These are phyloP conservation scores for Cercis canadensis DNA, from an alignment of 306 rosid genomes.

Conservation along the genomic window DNA sequence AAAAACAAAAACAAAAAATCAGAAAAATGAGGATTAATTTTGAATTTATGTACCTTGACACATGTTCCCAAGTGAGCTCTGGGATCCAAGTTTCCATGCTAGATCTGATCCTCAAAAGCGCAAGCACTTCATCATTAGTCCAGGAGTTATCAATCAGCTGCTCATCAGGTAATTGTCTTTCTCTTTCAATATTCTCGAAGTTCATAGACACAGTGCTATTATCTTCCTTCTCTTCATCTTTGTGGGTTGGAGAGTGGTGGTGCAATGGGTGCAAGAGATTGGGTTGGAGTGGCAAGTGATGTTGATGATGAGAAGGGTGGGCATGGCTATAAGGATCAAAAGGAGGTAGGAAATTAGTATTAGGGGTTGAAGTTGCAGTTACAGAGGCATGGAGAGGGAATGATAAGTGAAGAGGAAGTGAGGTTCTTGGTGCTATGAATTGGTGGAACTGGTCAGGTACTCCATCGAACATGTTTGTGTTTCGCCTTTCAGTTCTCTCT, in stretches of 20 bases:
- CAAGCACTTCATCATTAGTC: conserved; percentile 72
- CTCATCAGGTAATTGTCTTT: conserved; percentile 22
- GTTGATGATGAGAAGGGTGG: background rate
- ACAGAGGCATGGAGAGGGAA: conserved; percentile 55
- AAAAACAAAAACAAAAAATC: no score
- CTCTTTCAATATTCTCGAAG: conserved; percentile 45
- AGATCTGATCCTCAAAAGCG: conserved; percentile 87
- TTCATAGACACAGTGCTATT: conserved; percentile 31
- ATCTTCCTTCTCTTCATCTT: conserved; percentile 35
- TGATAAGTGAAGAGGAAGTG: conserved; percentile 64
- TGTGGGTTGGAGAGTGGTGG: conserved; percentile 36
- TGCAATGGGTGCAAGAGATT: conserved; percentile 51
- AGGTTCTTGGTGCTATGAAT: conserved; percentile 69
- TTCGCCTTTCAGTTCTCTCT: conserved; percentile 29
- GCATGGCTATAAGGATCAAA: conserved; percentile 40
- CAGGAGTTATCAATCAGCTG: conserved; percentile 49
- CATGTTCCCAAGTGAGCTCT: conserved; percentile 84
- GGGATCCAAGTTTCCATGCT: conserved; percentile 76
- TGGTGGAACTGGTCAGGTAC: conserved; percentile 89
- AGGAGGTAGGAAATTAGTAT: conserved; percentile 30
- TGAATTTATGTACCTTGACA: conserved; percentile 64
- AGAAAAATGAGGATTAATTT: background rate
- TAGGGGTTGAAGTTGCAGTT: conserved; percentile 24
- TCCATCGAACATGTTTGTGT: conserved; percentile 83
- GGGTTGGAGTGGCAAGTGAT: conserved; percentile 38